phyloP scores from a whole-genome alignment of 1,284 basidiomycete species.

The Ustilago sp. region DNA sequence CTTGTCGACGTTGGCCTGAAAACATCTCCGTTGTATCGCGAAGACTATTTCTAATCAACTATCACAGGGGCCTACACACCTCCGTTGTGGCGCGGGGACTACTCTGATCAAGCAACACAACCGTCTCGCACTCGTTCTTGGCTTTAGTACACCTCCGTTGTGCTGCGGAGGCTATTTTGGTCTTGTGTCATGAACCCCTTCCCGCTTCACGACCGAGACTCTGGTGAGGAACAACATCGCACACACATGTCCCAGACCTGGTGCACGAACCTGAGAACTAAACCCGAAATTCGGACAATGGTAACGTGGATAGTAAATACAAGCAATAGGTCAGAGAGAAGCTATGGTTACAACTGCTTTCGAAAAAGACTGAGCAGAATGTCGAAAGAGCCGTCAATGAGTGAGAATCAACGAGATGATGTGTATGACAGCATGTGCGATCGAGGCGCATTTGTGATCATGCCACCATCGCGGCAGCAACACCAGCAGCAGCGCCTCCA shows the following conservation, averaged over 20 bases:
- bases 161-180: neutral
- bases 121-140: too few species aligned
- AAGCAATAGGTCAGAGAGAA: neutral
- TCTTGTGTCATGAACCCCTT: neutral
- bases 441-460: conserved; percentile 1
- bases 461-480: conserved; percentile 38
- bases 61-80: neutral
- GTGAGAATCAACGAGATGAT: neutral
- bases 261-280: neutral
- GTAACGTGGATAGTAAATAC: conserved; percentile 8
- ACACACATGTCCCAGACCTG: neutral
- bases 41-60: too few species aligned
- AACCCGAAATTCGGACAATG: neutral
- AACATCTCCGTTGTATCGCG: too few species aligned
- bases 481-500: conserved; percentile 17
- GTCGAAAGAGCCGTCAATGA: conserved; percentile 3
- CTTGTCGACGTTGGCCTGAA: too few species aligned
- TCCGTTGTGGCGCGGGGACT: neutral
- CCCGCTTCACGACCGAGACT: neutral
- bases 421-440: too few species aligned
- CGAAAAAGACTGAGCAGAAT: neutral
- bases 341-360: conserved; percentile 11
- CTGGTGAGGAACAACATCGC: neutral
- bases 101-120: neutral
- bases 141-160: neutral